Base-by-base conservation (phyloP, 345 rosid species). In the Eutrema japonicum region DNA sequence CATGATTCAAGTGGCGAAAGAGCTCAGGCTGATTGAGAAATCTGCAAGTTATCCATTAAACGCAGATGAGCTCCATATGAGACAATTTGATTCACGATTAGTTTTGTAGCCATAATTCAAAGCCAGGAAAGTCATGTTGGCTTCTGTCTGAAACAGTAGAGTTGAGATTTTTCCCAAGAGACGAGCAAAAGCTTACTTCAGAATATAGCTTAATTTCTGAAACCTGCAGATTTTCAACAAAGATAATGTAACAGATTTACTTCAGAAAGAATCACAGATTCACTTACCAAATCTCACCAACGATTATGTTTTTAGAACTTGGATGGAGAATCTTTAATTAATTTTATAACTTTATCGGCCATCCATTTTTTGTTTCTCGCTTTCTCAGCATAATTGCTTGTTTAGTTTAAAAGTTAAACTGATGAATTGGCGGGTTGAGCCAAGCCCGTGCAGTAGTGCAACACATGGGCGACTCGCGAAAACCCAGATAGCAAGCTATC, bases 401-500 rank as follows among this genome's bases (percentile, higher is more conserved):
- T 18, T 18, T 0, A 18, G 22, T 0, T 18, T 18, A 1, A 18
- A 1, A 1, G 2, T 22, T 22, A 22, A 22, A 22, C 26, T 22
- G 26, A 0, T 22, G 1, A 22, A 0, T 22, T 22, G 26, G 26
- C 26, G 65, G 77, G 77, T 2, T 55, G 58, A 46, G 71, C 77
- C 77, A 26, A 13, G 58, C 43, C 71, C 64, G 8, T 73, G 77
- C 77, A 54, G 45, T 54, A 73, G 71, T 73, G 77, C 64, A 73
- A 64, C 57, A 41, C 77, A 73, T 45, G 57, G 49, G 2, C 57
- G 56, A 72, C 76, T 72, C 64, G 4, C 0, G 8, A 64, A 45
- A 6, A n/a, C 64, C 71, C 77, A 54, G 64, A 54, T 36, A 73
- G 77, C 77, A 73, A 64, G 77, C 77, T 64, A 64, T 2, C 77